Evolutionary conservation across 2,329 filamentous ascomycete genomes (phyloP).

Genomic region (Diaporthe eres): DNA sequence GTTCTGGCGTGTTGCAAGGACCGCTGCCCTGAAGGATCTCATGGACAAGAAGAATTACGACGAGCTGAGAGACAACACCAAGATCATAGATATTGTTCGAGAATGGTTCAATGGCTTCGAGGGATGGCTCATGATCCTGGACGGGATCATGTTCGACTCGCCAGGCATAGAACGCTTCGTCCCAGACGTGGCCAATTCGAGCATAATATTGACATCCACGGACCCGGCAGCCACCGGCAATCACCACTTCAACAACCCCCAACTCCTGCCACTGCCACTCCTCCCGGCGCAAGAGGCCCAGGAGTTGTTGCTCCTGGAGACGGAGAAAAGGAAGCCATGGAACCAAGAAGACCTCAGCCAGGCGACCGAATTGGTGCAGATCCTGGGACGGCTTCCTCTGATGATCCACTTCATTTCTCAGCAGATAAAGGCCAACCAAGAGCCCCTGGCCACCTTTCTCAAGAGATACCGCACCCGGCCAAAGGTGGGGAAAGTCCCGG

Average conservation of each 20-base stretch:
- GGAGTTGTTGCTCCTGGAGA: slow-evolving; percentile 72
- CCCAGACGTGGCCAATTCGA: slow-evolving; percentile 73
- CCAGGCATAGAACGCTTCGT: slow-evolving; percentile 70
- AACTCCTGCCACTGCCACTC: slow-evolving; percentile 67
- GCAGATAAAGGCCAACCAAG: slow-evolving; percentile 71
- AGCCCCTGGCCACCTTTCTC: slow-evolving; percentile 74
- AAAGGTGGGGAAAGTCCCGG: slow-evolving; percentile 63
- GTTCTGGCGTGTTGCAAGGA: slow-evolving; percentile 76
- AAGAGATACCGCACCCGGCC: slow-evolving; percentile 69
- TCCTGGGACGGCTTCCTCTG: slow-evolving; percentile 75
- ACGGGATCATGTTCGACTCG: slow-evolving; percentile 75
- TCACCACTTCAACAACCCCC: slow-evolving; percentile 71
- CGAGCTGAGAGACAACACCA: slow-evolving; percentile 55
- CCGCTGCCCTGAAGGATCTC: slow-evolving; percentile 63
- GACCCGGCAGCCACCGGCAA: slow-evolving; percentile 69
- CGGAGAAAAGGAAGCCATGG: slow-evolving; percentile 70
- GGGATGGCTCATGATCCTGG: slow-evolving; percentile 78
- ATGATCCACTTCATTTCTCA: slow-evolving; percentile 78
- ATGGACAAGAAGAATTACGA: slow-evolving; percentile 56
- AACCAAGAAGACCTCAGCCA: slow-evolving; percentile 67
- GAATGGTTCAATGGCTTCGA: slow-evolving; percentile 72
- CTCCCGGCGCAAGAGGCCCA: slow-evolving; percentile 71
- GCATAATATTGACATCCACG: slow-evolving; percentile 78
- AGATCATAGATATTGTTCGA: slow-evolving; percentile 70
- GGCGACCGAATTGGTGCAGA: slow-evolving; percentile 72